These are phyloP conservation scores for Umbelopsis vinacea DNA, from an alignment of 192 early-diverging fungal species.

Conservation along the genomic window DNA sequence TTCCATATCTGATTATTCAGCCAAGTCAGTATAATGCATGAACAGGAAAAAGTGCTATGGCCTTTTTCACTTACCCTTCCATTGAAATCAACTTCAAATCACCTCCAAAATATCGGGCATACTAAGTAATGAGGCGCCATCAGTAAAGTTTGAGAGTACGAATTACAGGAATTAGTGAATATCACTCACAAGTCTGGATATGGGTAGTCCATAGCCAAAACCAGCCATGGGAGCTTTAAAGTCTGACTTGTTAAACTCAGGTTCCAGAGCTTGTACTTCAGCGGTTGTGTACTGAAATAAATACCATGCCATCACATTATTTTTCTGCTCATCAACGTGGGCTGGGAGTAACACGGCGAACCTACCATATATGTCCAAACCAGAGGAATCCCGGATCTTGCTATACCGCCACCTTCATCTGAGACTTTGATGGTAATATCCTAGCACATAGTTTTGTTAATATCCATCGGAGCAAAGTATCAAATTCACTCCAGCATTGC, in stretches of 20 bases:
- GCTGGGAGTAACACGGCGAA: no score
- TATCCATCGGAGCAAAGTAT: no score
- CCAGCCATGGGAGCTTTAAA: constrained; percentile 84
- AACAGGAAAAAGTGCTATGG: not conserved
- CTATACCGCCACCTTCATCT: constrained; percentile 95
- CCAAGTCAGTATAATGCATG: not conserved
- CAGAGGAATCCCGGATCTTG: constrained; percentile 82
- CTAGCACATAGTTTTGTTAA: constrained; percentile 37
- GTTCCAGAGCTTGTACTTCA: constrained; percentile 69
- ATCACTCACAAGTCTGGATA: constrained; percentile 63
- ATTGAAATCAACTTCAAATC: constrained; percentile 92
- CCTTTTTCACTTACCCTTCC: constrained; percentile 71
- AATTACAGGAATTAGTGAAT: not conserved
- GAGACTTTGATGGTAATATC: constrained; percentile 97
- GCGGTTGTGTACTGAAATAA: constrained; percentile 68
- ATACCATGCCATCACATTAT: no score
- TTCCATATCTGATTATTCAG: constrained; percentile 65
- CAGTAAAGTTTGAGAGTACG: not conserved
- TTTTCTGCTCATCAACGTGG: no score
- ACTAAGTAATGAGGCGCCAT: constrained; percentile 43
- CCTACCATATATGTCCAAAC: constrained; percentile 94
- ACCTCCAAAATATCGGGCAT: constrained; percentile 97
- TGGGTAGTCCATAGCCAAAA: constrained; percentile 96
- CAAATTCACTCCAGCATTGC: not conserved
- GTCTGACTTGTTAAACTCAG: constrained; percentile 73